Percentiles rank a stretch among this genome's conserved stretches.
phyloP scores from a whole-genome alignment of 306 rosid genomes.

The Quercus glauca region DNA sequence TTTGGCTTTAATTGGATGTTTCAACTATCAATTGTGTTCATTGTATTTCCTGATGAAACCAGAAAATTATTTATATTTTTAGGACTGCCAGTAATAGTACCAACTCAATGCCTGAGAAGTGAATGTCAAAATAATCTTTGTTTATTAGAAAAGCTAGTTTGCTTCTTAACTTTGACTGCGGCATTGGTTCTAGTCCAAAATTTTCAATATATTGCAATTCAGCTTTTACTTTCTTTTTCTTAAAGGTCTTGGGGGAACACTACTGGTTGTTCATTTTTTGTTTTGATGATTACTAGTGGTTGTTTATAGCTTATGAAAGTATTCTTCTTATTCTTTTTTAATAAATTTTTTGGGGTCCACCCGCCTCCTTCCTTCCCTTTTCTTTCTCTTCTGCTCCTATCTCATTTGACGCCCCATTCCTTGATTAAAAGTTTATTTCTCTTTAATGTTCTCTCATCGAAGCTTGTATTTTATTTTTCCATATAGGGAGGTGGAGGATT shows the following conservation, averaged over 20 bases:
- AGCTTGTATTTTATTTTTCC: neutral
- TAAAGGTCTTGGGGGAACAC: neutral
- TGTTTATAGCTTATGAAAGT: neutral
- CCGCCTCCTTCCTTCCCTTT: neutral
- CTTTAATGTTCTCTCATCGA: neutral
- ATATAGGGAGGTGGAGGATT: slow-evolving; percentile 88
- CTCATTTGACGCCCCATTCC: neutral
- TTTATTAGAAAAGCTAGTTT: neutral
- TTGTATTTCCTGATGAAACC: neutral
- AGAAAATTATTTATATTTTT: neutral
- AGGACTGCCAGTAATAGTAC: neutral
- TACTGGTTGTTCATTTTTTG: too few relatives aligned
- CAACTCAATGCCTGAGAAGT: neutral
- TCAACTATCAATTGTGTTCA: neutral
- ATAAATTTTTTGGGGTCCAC: too few relatives aligned
- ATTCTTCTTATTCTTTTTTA: too few relatives aligned
- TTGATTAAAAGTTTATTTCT: neutral
- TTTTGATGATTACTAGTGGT: neutral
- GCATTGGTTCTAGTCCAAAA: neutral
- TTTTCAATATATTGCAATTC: neutral
- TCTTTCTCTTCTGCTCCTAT: neutral
- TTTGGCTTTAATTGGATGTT: neutral
- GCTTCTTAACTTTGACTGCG: neutral
- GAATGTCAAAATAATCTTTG: neutral
- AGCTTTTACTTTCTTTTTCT: neutral